Conservation (phyloP, 805 yeast species). For the Clavispora phyllophila region DNA sequence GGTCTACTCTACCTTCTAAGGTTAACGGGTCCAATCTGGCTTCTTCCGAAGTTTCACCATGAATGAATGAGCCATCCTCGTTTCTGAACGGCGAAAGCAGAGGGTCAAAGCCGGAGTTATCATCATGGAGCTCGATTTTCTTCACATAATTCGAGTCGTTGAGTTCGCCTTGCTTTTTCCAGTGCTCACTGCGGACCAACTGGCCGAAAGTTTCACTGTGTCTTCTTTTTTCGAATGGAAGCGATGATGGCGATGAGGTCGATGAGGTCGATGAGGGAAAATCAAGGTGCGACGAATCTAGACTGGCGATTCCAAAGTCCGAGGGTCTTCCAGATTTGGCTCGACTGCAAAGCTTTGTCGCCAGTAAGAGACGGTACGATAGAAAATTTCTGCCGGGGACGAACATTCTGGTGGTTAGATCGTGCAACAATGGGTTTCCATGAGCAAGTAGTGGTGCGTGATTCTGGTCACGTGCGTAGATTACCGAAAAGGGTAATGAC, state of each 20-base stretch:
- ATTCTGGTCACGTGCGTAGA: too few relatives aligned
- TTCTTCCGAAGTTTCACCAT: conserved; percentile 43
- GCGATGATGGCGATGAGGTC: background rate
- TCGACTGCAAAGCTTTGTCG: background rate
- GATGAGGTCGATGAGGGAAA: background rate
- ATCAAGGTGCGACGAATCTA: background rate
- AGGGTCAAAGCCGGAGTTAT: conserved; percentile 3
- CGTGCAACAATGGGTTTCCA: background rate
- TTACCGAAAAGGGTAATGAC: too few relatives aligned
- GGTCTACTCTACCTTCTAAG: conserved; percentile 48
- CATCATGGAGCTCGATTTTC: conserved; percentile 1
- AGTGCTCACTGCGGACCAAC: conserved; percentile 18
- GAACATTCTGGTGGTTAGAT: background rate
- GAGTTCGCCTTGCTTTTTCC: conserved; percentile 6
- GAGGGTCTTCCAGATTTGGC: background rate
- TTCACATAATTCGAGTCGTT: conserved; percentile 2
- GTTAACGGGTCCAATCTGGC: conserved; percentile 59
- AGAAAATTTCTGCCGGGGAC: background rate
- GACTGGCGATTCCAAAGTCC: background rate
- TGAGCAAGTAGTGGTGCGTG: background rate
- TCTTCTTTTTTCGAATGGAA: conserved; percentile 6
- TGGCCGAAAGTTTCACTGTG: conserved; percentile 22
- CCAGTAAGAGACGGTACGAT: background rate
- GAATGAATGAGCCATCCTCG: conserved; percentile 35
- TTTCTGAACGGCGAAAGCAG: conserved; percentile 32